A percentile compares a stretch with the other conserved stretches of the same genome.
These are phyloP conservation scores for Dactylellina leptospora DNA, from an alignment of 2,329 filamentous ascomycete species.

Conservation along the genomic window DNA sequence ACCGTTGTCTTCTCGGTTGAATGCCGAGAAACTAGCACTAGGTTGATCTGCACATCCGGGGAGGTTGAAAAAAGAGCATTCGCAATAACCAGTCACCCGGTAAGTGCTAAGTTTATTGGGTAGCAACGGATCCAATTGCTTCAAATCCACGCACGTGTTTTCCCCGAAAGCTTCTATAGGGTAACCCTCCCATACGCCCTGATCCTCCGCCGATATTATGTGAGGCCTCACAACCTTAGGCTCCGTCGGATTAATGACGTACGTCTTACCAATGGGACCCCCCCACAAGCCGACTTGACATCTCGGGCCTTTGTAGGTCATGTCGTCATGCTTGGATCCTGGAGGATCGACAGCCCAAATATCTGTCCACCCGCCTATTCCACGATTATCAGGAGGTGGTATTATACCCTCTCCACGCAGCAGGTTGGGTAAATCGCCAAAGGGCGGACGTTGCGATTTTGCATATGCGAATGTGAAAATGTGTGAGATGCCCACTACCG, in stretches of 20 bases:
- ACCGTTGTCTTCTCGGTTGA: slow-evolving; percentile 19
- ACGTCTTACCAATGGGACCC: too few species aligned
- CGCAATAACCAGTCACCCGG: slow-evolving; percentile 20
- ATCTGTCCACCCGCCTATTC: too few species aligned
- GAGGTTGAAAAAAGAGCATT: slow-evolving; percentile 30
- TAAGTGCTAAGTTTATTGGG: neutral
- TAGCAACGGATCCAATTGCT: neutral
- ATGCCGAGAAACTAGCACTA: slow-evolving; percentile 4
- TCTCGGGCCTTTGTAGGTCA: neutral
- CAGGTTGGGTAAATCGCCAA: too few species aligned
- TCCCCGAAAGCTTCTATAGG: neutral
- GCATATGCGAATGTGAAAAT: too few species aligned
- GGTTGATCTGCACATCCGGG: neutral
- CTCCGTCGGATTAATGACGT: too few species aligned
- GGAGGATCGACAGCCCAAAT: neutral
- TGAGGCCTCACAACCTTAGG: too few species aligned
- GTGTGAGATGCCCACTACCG: too few species aligned
- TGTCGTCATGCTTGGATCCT: neutral
- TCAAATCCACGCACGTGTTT: neutral
- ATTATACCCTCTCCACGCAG: too few species aligned
- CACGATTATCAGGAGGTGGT: too few species aligned
- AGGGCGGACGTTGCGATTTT: too few species aligned
- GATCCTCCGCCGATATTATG: too few species aligned
- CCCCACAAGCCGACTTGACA: slow-evolving; percentile 2
- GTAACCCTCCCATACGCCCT: too few species aligned